These are phyloP conservation scores for Dinochytrium kinnereticum DNA, from an alignment of 371 early-diverging fungal genomes.

Conservation along the genomic window DNA sequence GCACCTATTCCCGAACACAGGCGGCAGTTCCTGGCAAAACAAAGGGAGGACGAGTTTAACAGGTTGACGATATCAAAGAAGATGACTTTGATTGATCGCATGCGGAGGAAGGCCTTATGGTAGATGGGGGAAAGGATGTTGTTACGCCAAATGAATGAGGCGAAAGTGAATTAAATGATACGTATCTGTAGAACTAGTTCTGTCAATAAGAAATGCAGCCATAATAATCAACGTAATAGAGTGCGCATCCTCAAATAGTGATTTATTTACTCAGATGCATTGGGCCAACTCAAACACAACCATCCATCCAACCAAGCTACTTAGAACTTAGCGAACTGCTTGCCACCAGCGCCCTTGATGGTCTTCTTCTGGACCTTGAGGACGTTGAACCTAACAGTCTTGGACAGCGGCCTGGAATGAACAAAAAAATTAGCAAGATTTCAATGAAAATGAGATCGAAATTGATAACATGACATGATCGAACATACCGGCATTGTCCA, in stretches of 20 bases:
- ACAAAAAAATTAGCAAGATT: neutral
- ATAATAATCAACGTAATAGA: too few species aligned
- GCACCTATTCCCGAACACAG: slow-evolving; percentile 36
- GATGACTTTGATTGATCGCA: slow-evolving; percentile 42
- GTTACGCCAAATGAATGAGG: too few species aligned
- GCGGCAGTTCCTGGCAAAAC: slow-evolving; percentile 28
- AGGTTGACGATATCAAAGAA: slow-evolving; percentile 41
- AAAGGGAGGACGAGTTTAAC: slow-evolving; percentile 42
- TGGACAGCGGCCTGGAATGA: slow-evolving; percentile 84
- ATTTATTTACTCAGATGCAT: too few species aligned
- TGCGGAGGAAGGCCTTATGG: slow-evolving; percentile 53
- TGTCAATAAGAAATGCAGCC: too few species aligned
- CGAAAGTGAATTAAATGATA: too few species aligned
- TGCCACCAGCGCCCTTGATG: slow-evolving; percentile 82
- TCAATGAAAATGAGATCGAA: neutral
- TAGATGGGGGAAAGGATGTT: slow-evolving; percentile 19
- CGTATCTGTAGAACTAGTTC: too few species aligned
- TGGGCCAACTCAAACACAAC: neutral
- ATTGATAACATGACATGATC: neutral
- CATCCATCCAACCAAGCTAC: neutral
- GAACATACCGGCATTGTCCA: slow-evolving; percentile 92
- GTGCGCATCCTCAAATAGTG: too few species aligned
- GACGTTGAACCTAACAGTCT: slow-evolving; percentile 99
- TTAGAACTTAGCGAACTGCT: slow-evolving; percentile 97
- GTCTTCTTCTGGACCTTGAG: slow-evolving; percentile 91